phyloP scores from a whole-genome alignment of 805 yeast species.

The Kazachstania bromeliacearum region DNA sequence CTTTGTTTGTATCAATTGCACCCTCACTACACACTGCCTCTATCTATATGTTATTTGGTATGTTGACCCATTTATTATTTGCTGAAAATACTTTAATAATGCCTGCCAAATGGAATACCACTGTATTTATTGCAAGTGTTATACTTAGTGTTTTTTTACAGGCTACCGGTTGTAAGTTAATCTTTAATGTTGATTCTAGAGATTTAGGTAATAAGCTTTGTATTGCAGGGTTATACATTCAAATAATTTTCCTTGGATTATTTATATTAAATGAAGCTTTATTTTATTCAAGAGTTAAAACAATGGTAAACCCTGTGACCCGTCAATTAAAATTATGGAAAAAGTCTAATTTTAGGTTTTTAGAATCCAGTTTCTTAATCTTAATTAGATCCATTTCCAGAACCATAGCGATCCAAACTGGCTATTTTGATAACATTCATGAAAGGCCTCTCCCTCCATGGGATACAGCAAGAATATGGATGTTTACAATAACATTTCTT shows the following conservation, averaged over 20 bases:
- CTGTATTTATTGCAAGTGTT: slow-evolving; percentile 28
- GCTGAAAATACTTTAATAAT: slow-evolving; percentile 14
- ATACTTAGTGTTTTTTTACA: slow-evolving; percentile 25
- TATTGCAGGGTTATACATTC: slow-evolving; percentile 28
- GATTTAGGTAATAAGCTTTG: slow-evolving; percentile 18
- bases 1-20: slow-evolving; percentile 23
- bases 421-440: slow-evolving; percentile 24
- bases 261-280: slow-evolving; percentile 18
- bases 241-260: slow-evolving; percentile 24
- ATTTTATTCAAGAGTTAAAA: slow-evolving; percentile 8
- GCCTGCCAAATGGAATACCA: slow-evolving; percentile 19
- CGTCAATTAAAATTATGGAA: slow-evolving; percentile 11
- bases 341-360: slow-evolving; percentile 8
- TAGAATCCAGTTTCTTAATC: slow-evolving; percentile 14
- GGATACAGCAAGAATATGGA: slow-evolving; percentile 26
- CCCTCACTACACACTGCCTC: slow-evolving; percentile 29
- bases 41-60: slow-evolving; percentile 28
- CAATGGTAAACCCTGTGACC: slow-evolving; percentile 3
- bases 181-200: slow-evolving; percentile 5
- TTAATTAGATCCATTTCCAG: slow-evolving; percentile 29
- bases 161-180: slow-evolving; percentile 29
- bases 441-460: slow-evolving; percentile 24
- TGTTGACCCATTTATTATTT: slow-evolving; percentile 14
- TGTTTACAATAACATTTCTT: slow-evolving; percentile 7
- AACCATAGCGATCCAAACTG: slow-evolving; percentile 25